These are phyloP conservation scores for Pythium pyrilobum DNA, from an alignment of 352 stramenopile species.

Conservation along the genomic window DNA sequence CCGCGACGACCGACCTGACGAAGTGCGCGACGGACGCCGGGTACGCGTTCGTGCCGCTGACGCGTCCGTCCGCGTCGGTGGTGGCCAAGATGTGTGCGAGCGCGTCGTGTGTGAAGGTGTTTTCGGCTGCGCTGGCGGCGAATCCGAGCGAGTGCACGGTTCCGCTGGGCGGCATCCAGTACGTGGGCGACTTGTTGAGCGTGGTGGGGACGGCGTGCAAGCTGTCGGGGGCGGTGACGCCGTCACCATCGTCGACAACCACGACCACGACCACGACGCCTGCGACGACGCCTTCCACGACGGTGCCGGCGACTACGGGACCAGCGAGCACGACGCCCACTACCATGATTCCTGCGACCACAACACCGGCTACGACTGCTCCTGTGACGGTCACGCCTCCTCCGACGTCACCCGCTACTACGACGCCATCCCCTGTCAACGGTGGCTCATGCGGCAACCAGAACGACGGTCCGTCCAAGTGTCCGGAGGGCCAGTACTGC, in stretches of 20 bases:
- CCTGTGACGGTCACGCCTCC: background rate
- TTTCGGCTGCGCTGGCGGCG: conserved; percentile 3
- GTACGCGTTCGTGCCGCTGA: conserved; percentile 16
- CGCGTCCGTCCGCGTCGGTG: conserved; percentile 9
- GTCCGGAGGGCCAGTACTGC: conserved; percentile 27
- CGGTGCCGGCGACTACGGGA: background rate
- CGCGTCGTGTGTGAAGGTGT: conserved; percentile 15
- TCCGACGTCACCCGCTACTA: background rate
- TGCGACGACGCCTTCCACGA: background rate
- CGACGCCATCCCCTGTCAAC: background rate
- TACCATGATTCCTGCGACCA: background rate
- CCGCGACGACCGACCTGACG: background rate
- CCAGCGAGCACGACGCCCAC: background rate
- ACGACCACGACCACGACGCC: conserved; percentile 1
- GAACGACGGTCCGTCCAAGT: background rate
- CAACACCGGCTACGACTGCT: background rate
- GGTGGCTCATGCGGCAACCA: background rate
- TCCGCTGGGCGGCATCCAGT: conserved; percentile 1
- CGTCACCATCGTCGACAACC: background rate
- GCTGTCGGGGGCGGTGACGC: background rate
- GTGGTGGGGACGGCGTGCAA: conserved; percentile 8
- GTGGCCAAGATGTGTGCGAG: conserved; percentile 20
- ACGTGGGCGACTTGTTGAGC: conserved; percentile 10
- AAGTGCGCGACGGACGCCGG: conserved; percentile 3
- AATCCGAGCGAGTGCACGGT: conserved; percentile 12